Evolutionary conservation across 1,284 basidiomycete genomes (phyloP), one percentile per base, ranked within the genome.

Genomic region (Golubevia pallescens): DNA sequence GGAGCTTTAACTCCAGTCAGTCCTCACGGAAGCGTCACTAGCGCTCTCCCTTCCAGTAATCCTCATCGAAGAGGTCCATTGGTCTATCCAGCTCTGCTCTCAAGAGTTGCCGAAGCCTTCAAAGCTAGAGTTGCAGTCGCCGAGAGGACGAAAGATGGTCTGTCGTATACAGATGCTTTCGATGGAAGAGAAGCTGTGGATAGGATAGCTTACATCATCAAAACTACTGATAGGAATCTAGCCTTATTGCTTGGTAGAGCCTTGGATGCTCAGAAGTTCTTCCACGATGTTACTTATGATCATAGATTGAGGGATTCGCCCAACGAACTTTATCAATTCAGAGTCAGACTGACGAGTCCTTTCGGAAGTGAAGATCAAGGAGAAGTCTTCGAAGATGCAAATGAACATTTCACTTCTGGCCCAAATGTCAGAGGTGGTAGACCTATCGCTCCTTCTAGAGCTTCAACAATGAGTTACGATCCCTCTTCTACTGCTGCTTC

Each of bases 221-320:
- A 75, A 58, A 82, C 79, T 16, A 75, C 70, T 7, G 80, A 85
- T 63, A 71, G 82, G 34, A 82, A 82, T 59, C 67, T 85, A 10
- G 82, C 81, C 1, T 57, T 85, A 60, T 69, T 85, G 16, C 69
- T 85, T 13, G 82, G 82, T 20, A 74, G 82, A 13, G 81, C 81
- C 2, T 74, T 85, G 34, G 82, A 85, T 61, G 81, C 81, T 2
- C 82, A 85, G 63, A 82, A 83, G 66, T 80, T 84, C 62, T 83
- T 85, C 69, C 82, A 85, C 65, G 80, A 84, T 57, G 82, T 83
- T 58, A 82, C 81, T 6, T 85, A 83, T 65, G 80, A 83, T 60
- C 81, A 82, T 67, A 71, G 81, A 7, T 61, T 85, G 51, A 73
- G 82, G 16, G 82, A 85, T 63, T 81, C 80, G 51, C 68, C 72